Base-by-base conservation (phyloP, 1,284 basidiomycete genomes). In the Cutaneotrichosporon mucoides region DNA sequence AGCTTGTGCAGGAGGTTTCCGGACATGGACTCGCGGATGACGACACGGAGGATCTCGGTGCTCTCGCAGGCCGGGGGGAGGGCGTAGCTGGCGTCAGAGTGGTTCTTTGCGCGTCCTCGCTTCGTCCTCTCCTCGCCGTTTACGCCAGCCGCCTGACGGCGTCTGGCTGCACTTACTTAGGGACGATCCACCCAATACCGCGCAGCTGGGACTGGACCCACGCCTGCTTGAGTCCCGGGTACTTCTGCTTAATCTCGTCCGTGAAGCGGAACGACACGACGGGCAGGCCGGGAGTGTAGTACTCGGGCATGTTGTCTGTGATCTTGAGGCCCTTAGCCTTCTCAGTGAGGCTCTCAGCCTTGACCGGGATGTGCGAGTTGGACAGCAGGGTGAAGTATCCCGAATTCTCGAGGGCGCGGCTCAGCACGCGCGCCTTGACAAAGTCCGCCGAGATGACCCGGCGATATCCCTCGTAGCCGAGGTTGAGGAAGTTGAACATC, bases 221-320 rank as follows among this genome's bases (percentile, higher is more conserved):
- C 62, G 84, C 84, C 77, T 97, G 94, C 75, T 93, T 82, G 48
- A 92, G 72, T 36, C 87, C 82, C 0, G 90, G 90, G 71, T 90
- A 76, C 59, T 87, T 75, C 63, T 82, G 56, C 73, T 85, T 82
- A 81, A 91, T 89, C 13, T 82, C 79, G 71, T 96, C 87, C 1
- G 88, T 87, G 82, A 96, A 94, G 53, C 86, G 83, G 86, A 98
- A 98, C 0, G 90, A 81, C 0, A 97, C 91, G 12, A 97, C 93
- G 4, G 94, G 94, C 16, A 98, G 81, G 3, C 90, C 90, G 2
- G 70, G 66, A 7, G 61, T 38, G 62, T 73, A 78, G 61, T 61
- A 70, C 49, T 62, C 64, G 13, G 75, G 67, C 45, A 69, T 65
- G 56, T 53, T 53, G 8, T 51, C 55, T 15, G 63, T 59, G 34